These are phyloP conservation scores for Phytopythium ostracodes DNA, from an alignment of 352 stramenopile species.

Conservation along the genomic window DNA sequence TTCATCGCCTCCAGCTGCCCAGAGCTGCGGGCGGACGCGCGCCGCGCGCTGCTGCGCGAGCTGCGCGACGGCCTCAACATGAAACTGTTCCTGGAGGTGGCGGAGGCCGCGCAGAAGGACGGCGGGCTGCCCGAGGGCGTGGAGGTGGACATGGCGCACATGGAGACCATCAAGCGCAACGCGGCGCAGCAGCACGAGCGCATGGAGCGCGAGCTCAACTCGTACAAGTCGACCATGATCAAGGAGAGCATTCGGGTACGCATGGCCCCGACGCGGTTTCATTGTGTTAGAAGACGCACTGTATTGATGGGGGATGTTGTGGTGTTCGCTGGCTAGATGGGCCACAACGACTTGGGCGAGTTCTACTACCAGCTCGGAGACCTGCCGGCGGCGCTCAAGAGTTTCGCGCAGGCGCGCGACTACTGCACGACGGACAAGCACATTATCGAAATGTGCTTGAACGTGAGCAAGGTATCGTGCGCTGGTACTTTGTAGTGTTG, in stretches of 20 bases:
- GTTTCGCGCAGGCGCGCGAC: slow-evolving; percentile 82
- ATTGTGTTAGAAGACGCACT: no score
- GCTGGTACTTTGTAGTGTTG: not conserved
- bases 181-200: slow-evolving; percentile 70
- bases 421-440: slow-evolving; percentile 90
- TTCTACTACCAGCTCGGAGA: slow-evolving; percentile 87
- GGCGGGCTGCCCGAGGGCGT: slow-evolving; percentile 26
- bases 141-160: slow-evolving; percentile 35
- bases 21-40: slow-evolving; percentile 43
- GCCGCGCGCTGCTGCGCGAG: slow-evolving; percentile 48
- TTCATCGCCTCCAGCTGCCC: slow-evolving; percentile 58
- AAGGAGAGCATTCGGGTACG: slow-evolving; percentile 88
- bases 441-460: slow-evolving; percentile 89
- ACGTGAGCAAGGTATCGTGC: slow-evolving; percentile 74
- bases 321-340: slow-evolving; percentile 51
- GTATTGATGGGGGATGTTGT: not conserved
- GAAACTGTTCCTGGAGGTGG: slow-evolving; percentile 59
- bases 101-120: slow-evolving; percentile 30
- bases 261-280: no score
- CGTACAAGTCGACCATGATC: slow-evolving; percentile 91
- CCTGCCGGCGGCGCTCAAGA: slow-evolving; percentile 70
- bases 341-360: slow-evolving; percentile 82
- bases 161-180: slow-evolving; percentile 66
- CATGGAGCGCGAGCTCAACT: slow-evolving; percentile 86
- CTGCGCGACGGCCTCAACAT: slow-evolving; percentile 67